Base-by-base conservation (phyloP, 257 asterid species). In the Agastache rugosa region DNA sequence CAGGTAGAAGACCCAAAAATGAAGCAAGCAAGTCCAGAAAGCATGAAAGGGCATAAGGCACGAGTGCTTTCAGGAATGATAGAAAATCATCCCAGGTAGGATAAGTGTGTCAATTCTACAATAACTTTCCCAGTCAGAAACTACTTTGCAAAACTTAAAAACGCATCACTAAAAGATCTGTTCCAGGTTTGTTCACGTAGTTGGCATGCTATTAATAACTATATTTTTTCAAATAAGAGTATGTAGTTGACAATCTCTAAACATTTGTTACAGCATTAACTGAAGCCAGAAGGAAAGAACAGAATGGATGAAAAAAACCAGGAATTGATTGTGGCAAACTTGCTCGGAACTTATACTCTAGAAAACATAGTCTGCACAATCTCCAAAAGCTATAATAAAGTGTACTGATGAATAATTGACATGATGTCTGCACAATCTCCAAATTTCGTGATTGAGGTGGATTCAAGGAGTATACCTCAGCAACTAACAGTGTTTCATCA, bases 401-500 rank as follows among this genome's bases (percentile, higher is more conserved):
- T 64, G 45, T 20, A 25, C 42, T 71, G 51, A 23, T 2, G 16
- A 37, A 53, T 47, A 11, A 12, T 58, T 41, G 23, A 53, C 39
- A 74, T 31, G 41, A 34, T 67, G 53, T n/a, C n/a, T n/a, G n/a
- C n/a, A n/a, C n/a, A n/a, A n/a, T n/a, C n/a, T n/a, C 6, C 6
- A 44, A 35, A 55, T 25, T 67, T 39, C 54, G 20, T 22, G 45
- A 69, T 64, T 69, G 20, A 51, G 23, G 44, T 50, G 65, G 51
- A 59, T 31, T 45, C 42, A n/a, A 77, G 31, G 65, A 71, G 51
- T 75, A 75, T 84, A 91, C 97, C 95, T 85, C 88, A 54, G 87
- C 86, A 65, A 91, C 77, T 62, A 84, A 39, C 39, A 91, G 78
- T 17, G 80, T 80, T 83, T 88, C 95, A 68, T 87, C 86, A 48